Evolutionary conservation across 805 yeast genomes (phyloP), one percentile per base, ranked within the genome.

Genomic region (Pichia scutulata): DNA sequence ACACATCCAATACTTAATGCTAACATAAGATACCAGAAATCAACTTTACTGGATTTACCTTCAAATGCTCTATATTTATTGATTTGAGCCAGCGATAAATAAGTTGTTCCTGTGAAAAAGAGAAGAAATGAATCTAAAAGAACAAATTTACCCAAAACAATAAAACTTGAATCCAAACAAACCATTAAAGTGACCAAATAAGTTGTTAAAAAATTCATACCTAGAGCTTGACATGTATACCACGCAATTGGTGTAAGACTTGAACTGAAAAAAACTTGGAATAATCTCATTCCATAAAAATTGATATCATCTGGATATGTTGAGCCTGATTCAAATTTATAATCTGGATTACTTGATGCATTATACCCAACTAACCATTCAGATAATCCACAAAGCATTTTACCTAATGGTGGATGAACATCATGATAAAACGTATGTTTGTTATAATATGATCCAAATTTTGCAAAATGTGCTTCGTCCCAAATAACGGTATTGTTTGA

Each of bases 331-430:
- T 80, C 82, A 64, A 86, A 86, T 49, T 75, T 81, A 72, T 82
- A 86, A 7, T 59, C 60, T n/a, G 81, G 72, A 39, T 89, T 87
- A 19, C 33, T 41, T 40, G 49, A 42, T 12, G 53, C 44, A 63
- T 89, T 81, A 69, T 56, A 56, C 8, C 62, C 62, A 3, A 58
- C 55, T 7, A 59, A 37, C 52, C 51, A 88, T 43, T 96, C 97
- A 41, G 90, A 82, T 40, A 88, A 73, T 0, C 95, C 98, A 52
- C 89, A 87, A 53, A 93, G 75, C 85, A 92, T 84, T 68, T 92
- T 92, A 22, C 97, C 98, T 60, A 92, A 72, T 1, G 99, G 99
- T 45, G 99, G 99, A 69, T 92, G 99, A 33, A 92, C 97, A 68
- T 92, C 99, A 65, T 88, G 95, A 67, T 90, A 92, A 65, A 86